phyloP scores from a whole-genome alignment of 2,329 filamentous ascomycete genomes.

The Penicillium freii region DNA sequence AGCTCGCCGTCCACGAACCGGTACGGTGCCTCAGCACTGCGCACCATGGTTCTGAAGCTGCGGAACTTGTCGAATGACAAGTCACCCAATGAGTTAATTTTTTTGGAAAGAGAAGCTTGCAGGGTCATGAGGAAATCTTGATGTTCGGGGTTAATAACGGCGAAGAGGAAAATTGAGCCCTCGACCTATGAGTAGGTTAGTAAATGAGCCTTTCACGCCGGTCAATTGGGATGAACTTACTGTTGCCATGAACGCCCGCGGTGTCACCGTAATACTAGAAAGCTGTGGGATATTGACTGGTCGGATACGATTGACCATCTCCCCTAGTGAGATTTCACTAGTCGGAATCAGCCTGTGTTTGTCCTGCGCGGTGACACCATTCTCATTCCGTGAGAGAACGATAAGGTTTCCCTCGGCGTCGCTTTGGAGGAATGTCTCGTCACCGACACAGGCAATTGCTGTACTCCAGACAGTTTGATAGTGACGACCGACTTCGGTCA shows the following conservation, averaged over 20 bases:
- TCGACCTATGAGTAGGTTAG: conserved; percentile 61
- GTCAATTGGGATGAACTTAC: conserved; percentile 54
- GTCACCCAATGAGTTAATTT: conserved; percentile 67
- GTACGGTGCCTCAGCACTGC: conserved; percentile 71
- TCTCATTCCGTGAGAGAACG: conserved; percentile 70
- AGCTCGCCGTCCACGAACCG: conserved; percentile 92
- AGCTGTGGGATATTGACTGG: conserved; percentile 66
- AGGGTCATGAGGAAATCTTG: conserved; percentile 81
- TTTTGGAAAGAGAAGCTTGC: conserved; percentile 67
- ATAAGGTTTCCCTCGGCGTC: conserved; percentile 87
- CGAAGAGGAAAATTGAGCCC: conserved; percentile 87
- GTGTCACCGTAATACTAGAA: conserved; percentile 67
- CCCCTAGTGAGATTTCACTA: conserved; percentile 80
- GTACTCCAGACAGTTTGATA: conserved; percentile 81
- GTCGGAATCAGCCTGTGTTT: conserved; percentile 67
- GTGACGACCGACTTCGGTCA: conserved; percentile 75
- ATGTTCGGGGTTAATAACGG: conserved; percentile 67
- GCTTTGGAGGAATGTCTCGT: conserved; percentile 74
- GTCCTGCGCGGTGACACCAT: conserved; percentile 73
- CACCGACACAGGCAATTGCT: conserved; percentile 68
- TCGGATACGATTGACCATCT: conserved; percentile 88
- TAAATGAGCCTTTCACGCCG: too few species aligned
- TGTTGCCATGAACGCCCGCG: conserved; percentile 83
- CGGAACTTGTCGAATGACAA: conserved; percentile 77
- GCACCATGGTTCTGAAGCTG: conserved; percentile 72